Conservation (phyloP, 2,329 filamentous ascomycete genomes). For the Phaeosphaeria sp. region DNA sequence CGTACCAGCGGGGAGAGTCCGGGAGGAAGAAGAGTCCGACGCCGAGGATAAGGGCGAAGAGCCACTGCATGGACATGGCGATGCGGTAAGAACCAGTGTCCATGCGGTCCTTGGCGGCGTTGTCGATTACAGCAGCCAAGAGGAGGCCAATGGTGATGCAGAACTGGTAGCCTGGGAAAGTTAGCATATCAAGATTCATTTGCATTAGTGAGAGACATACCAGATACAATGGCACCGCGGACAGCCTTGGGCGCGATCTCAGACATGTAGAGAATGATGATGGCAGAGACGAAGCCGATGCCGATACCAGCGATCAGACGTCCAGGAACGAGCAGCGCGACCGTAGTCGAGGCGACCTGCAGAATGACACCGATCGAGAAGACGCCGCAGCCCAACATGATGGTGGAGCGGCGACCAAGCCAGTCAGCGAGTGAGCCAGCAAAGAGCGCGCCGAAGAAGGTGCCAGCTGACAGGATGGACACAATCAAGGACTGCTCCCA, state of each 20-base stretch:
- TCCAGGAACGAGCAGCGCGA: conserved; percentile 46
- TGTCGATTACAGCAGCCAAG: conserved; percentile 76
- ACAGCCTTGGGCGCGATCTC: conserved; percentile 77
- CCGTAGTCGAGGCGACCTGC: conserved; percentile 44
- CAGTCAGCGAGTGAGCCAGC: conserved; percentile 72
- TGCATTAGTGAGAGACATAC: background rate
- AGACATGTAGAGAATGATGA: conserved; percentile 76
- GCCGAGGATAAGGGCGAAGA: conserved; percentile 79
- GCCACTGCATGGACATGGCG: conserved; percentile 79
- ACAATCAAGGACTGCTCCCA: conserved; percentile 75
- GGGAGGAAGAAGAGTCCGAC: conserved; percentile 77
- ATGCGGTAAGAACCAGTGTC: conserved; percentile 75
- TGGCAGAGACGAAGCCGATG: conserved; percentile 48
- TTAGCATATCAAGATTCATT: background rate
- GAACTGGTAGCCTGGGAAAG: conserved; percentile 76
- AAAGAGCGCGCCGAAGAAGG: conserved; percentile 77
- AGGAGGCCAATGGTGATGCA: conserved; percentile 82
- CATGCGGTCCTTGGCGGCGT: conserved; percentile 68
- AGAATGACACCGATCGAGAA: conserved; percentile 49
- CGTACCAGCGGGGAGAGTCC: conserved; percentile 84
- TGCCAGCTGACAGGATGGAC: conserved; percentile 82
- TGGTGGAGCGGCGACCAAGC: conserved; percentile 73
- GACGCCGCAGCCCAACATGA: conserved; percentile 44
- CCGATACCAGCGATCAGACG: conserved; percentile 50
- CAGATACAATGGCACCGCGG: conserved; percentile 73